Evolutionary conservation across 2,329 filamentous ascomycete genomes (phyloP).

Genomic region (Fusarium agapanthi): DNA sequence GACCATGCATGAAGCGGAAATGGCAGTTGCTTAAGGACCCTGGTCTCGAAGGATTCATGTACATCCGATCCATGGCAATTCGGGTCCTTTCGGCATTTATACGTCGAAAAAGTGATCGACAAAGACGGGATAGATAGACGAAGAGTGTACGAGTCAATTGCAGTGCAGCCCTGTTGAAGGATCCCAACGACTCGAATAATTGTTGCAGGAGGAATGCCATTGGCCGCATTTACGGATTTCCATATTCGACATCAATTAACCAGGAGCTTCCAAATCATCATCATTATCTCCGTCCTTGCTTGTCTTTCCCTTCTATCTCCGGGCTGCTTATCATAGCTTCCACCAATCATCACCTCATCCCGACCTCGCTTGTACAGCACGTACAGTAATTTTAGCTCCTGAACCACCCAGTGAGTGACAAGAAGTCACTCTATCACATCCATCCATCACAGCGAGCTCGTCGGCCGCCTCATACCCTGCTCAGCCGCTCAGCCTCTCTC

Average conservation of each 20-base stretch:
- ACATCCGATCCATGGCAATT: neutral
- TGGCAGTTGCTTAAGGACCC: neutral
- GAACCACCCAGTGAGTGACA: neutral
- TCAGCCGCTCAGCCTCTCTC: slow-evolving; percentile 10
- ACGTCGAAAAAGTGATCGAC: neutral
- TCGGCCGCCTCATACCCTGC: neutral
- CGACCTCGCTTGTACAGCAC: neutral
- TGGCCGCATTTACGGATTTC: neutral
- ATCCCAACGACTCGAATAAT: neutral
- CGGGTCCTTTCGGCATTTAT: slow-evolving; percentile 2
- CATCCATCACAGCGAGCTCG: neutral
- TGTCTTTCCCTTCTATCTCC: neutral
- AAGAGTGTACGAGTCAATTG: neutral
- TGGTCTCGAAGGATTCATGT: neutral
- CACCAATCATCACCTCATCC: slow-evolving; percentile 7
- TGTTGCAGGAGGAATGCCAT: neutral
- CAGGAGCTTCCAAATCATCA: neutral
- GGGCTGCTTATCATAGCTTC: neutral
- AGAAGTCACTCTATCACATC: neutral
- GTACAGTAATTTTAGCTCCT: neutral
- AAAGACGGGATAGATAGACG: neutral
- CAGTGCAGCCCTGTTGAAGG: neutral
- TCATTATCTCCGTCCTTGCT: neutral
- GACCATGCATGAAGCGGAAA: neutral
- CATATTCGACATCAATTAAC: neutral